A percentile compares a stretch with the other conserved stretches of the same genome.
These are phyloP conservation scores for Termitomyces eurrhizus DNA, from an alignment of 768 basidiomycete species.

Conservation along the genomic window DNA sequence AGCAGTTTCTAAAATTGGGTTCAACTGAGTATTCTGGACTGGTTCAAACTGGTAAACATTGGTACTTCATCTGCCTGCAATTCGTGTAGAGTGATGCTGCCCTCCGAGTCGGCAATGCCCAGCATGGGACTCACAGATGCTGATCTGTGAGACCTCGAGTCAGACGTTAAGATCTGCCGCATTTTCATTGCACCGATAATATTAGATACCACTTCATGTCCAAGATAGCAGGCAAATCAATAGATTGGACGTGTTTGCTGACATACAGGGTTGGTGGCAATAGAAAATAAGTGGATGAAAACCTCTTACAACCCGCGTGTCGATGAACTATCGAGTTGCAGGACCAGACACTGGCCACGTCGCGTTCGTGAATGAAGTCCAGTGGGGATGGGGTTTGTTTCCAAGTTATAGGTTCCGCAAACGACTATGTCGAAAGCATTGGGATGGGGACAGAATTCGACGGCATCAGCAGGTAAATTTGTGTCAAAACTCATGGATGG, in stretches of 20 bases:
- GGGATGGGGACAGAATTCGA: conserved; percentile 85
- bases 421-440: conserved; percentile 61
- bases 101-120: conserved; percentile 84
- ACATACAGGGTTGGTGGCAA: conserved; percentile 3
- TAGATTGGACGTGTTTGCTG: conserved; percentile 61
- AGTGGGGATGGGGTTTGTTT: conserved; percentile 17
- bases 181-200: background rate
- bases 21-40: background rate
- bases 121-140: conserved; percentile 42
- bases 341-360: conserved; percentile 72
- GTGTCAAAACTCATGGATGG: conserved; percentile 46
- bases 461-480: conserved; percentile 79
- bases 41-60: background rate
- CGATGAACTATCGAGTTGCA: conserved; percentile 35
- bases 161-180: background rate
- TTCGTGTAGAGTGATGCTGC: conserved; percentile 62
- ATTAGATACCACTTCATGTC: conserved; percentile 90
- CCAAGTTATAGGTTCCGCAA: conserved; percentile 90
- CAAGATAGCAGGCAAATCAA: conserved; percentile 75
- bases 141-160: conserved; percentile 57
- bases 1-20: conserved; percentile 33
- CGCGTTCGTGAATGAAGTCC: conserved; percentile 34
- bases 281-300: background rate
- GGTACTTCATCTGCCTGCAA: conserved; percentile 39
- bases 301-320: conserved; percentile 31